Conservation (phyloP, 2,329 filamentous ascomycete species). For the Xenoacremonium recifei region DNA sequence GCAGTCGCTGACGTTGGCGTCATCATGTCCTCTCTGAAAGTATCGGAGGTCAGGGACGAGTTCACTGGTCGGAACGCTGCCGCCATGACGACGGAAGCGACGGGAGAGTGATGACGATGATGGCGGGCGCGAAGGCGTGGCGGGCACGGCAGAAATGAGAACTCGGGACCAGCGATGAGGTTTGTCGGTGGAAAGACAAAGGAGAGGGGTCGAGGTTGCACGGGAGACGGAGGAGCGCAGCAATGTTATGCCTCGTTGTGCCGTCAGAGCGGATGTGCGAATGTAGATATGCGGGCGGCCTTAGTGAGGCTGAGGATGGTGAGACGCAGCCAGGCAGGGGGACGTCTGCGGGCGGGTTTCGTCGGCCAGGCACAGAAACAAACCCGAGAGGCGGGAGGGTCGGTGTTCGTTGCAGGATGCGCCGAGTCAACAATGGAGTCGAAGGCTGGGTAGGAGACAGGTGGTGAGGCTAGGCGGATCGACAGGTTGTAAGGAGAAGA, state of each 20-base stretch:
- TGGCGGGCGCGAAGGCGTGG: conserved; percentile 6
- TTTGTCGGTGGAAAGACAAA: conserved; percentile 2
- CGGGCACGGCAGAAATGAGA: background rate
- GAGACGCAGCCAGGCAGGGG: conserved; percentile 19
- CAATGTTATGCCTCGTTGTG: conserved; percentile 14
- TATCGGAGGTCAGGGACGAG: conserved; percentile 34
- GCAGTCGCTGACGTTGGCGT: conserved; percentile 35
- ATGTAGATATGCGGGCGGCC: conserved; percentile 16
- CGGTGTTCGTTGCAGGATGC: conserved; percentile 9
- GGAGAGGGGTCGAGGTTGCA: conserved; percentile 17
- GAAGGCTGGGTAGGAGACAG: background rate
- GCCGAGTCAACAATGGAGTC: background rate
- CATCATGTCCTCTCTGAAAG: conserved; percentile 35
- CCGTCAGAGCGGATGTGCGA: conserved; percentile 11
- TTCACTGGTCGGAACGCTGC: conserved; percentile 50
- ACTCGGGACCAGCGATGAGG: conserved; percentile 10
- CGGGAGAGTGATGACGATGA: conserved; percentile 9
- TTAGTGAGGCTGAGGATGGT: conserved; percentile 25
- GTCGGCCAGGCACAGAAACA: conserved; percentile 20
- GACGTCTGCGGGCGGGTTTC: conserved; percentile 18
- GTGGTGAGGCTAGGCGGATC: conserved; percentile 3
- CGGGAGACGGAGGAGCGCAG: conserved; percentile 15
- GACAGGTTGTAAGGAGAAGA: conserved; percentile 10
- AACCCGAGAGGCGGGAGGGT: conserved; percentile 8
- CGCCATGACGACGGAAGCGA: conserved; percentile 39